A percentile compares a stretch with the other conserved stretches of the same genome.
phyloP scores from a whole-genome alignment of 2,329 filamentous ascomycete species.

The Fusarium dimerum region DNA sequence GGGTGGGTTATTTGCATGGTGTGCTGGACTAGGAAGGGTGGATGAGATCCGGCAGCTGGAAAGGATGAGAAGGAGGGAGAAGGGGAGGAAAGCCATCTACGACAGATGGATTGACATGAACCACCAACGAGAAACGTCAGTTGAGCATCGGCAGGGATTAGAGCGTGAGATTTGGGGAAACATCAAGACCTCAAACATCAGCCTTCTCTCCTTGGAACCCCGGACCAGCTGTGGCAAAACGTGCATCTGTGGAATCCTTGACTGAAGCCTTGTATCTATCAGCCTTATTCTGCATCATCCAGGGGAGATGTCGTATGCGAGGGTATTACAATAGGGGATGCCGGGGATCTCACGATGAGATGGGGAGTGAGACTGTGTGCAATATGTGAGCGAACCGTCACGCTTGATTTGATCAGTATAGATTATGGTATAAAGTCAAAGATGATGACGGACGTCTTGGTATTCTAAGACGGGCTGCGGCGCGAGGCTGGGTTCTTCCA shows the following conservation, averaged over 20 bases:
- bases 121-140: not conserved
- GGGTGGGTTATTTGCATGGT: too few species aligned
- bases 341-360: not conserved
- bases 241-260: slow-evolving; percentile 20
- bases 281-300: not conserved
- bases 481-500: too few species aligned
- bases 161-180: too few species aligned
- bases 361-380: not conserved
- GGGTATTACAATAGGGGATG: too few species aligned
- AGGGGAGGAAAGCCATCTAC: not conserved
- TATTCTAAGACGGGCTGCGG: too few species aligned
- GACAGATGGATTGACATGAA: not conserved
- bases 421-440: too few species aligned
- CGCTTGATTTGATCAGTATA: too few species aligned
- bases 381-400: not conserved
- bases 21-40: too few species aligned
- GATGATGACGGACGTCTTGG: too few species aligned
- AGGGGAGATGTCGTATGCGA: too few species aligned
- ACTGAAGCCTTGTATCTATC: slow-evolving; percentile 19
- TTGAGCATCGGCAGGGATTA: not conserved
- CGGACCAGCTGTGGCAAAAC: slow-evolving; percentile 30
- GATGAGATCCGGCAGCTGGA: too few species aligned
- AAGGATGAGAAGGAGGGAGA: not conserved
- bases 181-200: too few species aligned
- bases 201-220: slow-evolving; percentile 9